phyloP scores from a whole-genome alignment of 805 yeast genomes.

The Lipomyces orientalis region DNA sequence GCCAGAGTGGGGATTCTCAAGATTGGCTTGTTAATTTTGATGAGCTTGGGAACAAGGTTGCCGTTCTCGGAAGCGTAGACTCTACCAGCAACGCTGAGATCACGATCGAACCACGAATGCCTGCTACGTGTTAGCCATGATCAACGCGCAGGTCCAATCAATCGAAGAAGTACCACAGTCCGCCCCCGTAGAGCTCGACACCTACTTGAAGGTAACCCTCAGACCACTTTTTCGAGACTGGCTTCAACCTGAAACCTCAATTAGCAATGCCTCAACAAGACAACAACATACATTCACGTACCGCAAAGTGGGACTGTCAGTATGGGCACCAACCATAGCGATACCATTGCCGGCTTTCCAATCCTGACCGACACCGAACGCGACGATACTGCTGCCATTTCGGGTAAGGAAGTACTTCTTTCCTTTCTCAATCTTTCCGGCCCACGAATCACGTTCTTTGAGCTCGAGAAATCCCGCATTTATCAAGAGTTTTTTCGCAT shows the following conservation, averaged over 20 bases:
- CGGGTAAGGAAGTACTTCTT: constrained; percentile 86
- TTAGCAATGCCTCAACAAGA: background rate
- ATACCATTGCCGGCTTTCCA: constrained; percentile 81
- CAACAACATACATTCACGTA: constrained; percentile 13
- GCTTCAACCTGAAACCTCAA: constrained; percentile 61
- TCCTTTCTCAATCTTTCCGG: constrained; percentile 56
- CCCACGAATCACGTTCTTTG: constrained; percentile 76
- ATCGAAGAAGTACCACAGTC: constrained; percentile 63
- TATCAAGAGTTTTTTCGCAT: constrained; percentile 60
- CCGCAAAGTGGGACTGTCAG: constrained; percentile 89
- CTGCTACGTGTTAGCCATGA: constrained; percentile 3
- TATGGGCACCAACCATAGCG: constrained; percentile 93
- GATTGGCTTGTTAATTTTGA: constrained; percentile 81
- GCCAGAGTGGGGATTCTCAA: constrained; percentile 94
- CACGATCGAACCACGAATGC: constrained; percentile 97
- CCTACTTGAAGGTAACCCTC: constrained; percentile 90
- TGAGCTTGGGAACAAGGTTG: constrained; percentile 62
- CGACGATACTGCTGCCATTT: constrained; percentile 86
- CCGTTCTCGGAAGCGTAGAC: constrained; percentile 64
- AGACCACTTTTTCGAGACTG: constrained; percentile 68
- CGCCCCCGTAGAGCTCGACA: constrained; percentile 94
- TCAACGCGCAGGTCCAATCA: background rate
- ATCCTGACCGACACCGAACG: constrained; percentile 77
- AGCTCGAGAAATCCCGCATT: constrained; percentile 75
- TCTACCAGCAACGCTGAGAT: constrained; percentile 88